Evolutionary conservation across 1,284 basidiomycete genomes (phyloP), one percentile per base, ranked within the genome.

Genomic region (Ganoderma lingzhi): DNA sequence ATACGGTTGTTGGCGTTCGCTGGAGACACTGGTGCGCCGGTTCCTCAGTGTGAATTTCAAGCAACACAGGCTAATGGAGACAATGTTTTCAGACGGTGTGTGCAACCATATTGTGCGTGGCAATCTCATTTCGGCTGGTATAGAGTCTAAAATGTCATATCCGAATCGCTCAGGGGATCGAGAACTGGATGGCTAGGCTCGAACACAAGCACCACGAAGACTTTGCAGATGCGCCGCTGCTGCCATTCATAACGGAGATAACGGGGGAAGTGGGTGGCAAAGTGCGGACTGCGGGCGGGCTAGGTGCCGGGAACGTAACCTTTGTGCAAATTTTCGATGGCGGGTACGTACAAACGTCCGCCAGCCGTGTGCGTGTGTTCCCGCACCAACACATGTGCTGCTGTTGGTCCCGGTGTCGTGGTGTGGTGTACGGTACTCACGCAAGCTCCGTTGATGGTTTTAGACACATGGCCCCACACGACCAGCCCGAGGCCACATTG

Each of bases 381-480:
- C 5, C 61, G 39, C 37, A 42, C 23, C 51, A 23, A 41, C 56
- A 12, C 12, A 58, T 67, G 56, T 70, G 30, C 61, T 48, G 35
- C 51, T 53, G 69, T 65, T 67, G 41, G 61, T 63, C 66, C 63
- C 9, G 19, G 56, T 59, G 28, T 35, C 17, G 32, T 45, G 19
- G 44, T 45, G 19, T n/a, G 39, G 44, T 63, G 32, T 6, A 28
- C 32, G 5, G 19, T 59, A 15, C 53, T 61, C 45, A 28, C 30
- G 6, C 48, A 37, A 23, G 48, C 48, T 51, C 48, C 48, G 48
- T 28, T 51, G 48, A 51, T 51, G n/a, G 28, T 35, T 65, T 65
- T 32, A 93, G 93, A 41, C 93, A 95, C 78, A 94, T 95, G 93
- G 93, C 93, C 15, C 94, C 94, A 5, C 90, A 87, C 76, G 93